Conservation (phyloP, 129 eudicot species). For the Helianthus tuberosus region DNA sequence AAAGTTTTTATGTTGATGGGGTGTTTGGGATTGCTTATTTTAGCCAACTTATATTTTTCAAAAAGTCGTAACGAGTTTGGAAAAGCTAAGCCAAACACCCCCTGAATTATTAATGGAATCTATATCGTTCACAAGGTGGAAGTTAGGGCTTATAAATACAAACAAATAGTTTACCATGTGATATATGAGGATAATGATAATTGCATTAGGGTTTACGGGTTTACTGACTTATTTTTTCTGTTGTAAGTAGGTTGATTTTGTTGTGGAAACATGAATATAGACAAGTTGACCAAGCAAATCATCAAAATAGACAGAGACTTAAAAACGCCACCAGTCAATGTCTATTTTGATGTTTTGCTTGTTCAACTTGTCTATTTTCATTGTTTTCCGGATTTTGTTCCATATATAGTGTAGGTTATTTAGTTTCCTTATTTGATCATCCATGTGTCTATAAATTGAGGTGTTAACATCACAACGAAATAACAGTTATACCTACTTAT, state of each 20-base stretch:
- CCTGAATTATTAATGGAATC: too few relatives aligned
- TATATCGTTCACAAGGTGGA: slow-evolving; percentile 6
- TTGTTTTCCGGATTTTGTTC: neutral
- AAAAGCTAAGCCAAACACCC: too few relatives aligned
- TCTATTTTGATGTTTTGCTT: too few relatives aligned
- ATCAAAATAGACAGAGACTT: too few relatives aligned
- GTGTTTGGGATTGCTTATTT: too few relatives aligned
- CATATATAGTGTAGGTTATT: neutral
- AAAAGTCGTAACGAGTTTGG: too few relatives aligned
- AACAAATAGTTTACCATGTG: neutral
- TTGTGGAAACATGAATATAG: too few relatives aligned
- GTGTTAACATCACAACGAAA: neutral
- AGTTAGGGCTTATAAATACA: slow-evolving; percentile 4
- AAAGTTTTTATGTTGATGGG: slow-evolving; percentile 1
- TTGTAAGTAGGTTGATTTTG: neutral
- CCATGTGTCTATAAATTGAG: neutral
- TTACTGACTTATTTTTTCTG: neutral
- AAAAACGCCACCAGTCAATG: too few relatives aligned
- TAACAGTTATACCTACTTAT: neutral
- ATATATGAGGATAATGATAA: neutral
- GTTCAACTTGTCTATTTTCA: too few relatives aligned
- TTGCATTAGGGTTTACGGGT: neutral
- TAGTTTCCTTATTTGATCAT: neutral
- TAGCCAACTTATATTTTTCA: too few relatives aligned
- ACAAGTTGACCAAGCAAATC: too few relatives aligned